phyloP scores from a whole-genome alignment of 306 rosid species.

The Crotalaria pallida region DNA sequence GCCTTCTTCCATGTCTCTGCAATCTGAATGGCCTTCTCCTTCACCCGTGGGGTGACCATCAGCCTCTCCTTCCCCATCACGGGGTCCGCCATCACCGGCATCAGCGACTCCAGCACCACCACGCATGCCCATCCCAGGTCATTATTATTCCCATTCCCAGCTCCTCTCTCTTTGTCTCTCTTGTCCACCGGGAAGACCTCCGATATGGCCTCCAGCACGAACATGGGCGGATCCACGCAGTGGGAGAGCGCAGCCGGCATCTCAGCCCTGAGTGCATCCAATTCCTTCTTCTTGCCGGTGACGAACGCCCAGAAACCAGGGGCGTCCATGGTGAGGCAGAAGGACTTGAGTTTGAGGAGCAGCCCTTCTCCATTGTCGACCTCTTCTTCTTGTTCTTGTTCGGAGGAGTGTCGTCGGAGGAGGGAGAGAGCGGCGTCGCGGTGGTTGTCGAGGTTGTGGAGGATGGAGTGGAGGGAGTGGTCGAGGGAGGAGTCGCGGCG shows the following conservation, averaged over 20 bases:
- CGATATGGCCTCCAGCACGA: conserved; percentile 81
- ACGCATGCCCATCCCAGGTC: conserved; percentile 99
- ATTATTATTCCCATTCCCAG: no score
- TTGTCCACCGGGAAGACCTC: conserved; percentile 90
- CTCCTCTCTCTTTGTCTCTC: conserved; percentile 54
- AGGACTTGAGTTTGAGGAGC: conserved; percentile 48
- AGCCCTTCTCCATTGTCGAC: conserved; percentile 77
- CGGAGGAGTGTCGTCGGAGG: not conserved
- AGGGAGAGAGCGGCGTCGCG: conserved; percentile 49
- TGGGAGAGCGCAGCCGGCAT: conserved; percentile 61
- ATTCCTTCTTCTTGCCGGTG: conserved; percentile 72
- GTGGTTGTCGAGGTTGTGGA: conserved; percentile 55
- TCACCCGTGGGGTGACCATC: conserved; percentile 75
- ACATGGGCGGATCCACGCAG: conserved; percentile 88
- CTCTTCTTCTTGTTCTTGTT: conserved; percentile 16
- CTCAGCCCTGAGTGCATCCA: conserved; percentile 66
- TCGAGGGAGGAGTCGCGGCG: conserved; percentile 72
- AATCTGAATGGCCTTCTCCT: conserved; percentile 58
- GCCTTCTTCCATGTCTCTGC: conserved; percentile 90
- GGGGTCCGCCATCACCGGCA: conserved; percentile 81
- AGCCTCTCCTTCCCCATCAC: conserved; percentile 79
- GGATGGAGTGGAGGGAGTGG: conserved; percentile 65
- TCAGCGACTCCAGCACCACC: conserved; percentile 70
- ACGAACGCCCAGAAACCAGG: conserved; percentile 70
- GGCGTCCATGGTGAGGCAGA: conserved; percentile 74